Base-by-base conservation (phyloP, 78 protist genomes). In the Pigoraptor vietnamica region DNA sequence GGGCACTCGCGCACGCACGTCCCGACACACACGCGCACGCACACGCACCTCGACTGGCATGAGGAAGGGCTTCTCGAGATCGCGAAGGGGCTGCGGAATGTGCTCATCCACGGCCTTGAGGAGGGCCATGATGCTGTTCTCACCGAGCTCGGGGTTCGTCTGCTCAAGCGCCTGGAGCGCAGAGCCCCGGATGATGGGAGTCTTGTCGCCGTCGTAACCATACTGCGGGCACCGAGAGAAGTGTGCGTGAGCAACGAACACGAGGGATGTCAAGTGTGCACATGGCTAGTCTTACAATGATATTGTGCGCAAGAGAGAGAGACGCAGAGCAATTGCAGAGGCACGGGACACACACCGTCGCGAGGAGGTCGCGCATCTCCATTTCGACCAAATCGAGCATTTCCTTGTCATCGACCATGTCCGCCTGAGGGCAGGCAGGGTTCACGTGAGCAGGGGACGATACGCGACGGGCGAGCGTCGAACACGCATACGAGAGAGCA, bases 311-410 rank as follows among this genome's bases (percentile, higher is more conserved):
- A n/a, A n/a, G n/a, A n/a, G n/a, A n/a, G n/a, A n/a, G n/a, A n/a
- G n/a, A n/a, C n/a, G n/a, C n/a, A n/a, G n/a, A n/a, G n/a, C n/a
- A n/a, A n/a, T n/a, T n/a, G n/a, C n/a, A n/a, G n/a, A n/a, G n/a
- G n/a, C n/a, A n/a, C n/a, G n/a, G n/a, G n/a, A n/a, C n/a, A n/a
- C n/a, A n/a, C 67, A 48, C 67, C 67, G 87, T 33, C 1, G 10
- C 33, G 29, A 93, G 89, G 25, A 90, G 36, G 83, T 96, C 97
- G 23, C 97, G 81, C 39, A 97, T 95, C 94, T 97, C 99, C 97
- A 95, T 93, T 93, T 98, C 99, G 39, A 98, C 95, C n/a, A 95
- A 92, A 92, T 98, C 99, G 33, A 95, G 95, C 81, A 96, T 91
- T 93, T 98, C 99, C 87, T 92, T 92, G 83, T 97, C 99, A 29